A percentile compares a stretch with the other conserved stretches of the same genome.
phyloP scores from a whole-genome alignment of 148 eudicot genomes.

The Rhododendron henanense region DNA sequence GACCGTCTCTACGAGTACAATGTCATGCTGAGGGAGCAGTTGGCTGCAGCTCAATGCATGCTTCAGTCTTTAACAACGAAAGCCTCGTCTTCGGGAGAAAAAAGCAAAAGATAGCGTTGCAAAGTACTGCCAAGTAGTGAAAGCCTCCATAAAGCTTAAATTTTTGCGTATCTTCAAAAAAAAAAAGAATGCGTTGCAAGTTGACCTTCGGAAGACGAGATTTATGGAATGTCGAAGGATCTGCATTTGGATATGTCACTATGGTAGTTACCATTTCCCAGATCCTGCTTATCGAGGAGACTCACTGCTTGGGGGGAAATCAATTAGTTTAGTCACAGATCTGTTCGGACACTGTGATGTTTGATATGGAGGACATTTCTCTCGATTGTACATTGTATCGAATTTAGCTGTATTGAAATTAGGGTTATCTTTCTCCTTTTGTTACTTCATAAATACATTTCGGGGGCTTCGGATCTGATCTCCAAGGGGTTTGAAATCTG shows the following conservation, averaged over 20 bases:
- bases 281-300: background rate
- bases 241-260: background rate
- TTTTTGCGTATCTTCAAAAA: background rate
- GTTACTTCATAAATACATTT: background rate
- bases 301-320: background rate
- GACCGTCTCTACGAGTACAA: constrained; percentile 60
- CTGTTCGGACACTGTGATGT: background rate
- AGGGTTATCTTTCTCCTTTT: background rate
- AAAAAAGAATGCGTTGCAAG: background rate
- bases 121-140: background rate
- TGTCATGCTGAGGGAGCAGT: constrained; percentile 53
- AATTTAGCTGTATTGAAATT: background rate
- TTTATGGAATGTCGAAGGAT: background rate
- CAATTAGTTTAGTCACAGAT: background rate
- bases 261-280: background rate
- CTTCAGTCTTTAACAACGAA: constrained; percentile 36
- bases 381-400: background rate
- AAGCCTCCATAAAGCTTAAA: constrained; percentile 1
- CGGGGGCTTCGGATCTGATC: background rate
- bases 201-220: background rate
- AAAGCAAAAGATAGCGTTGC: constrained; percentile 10
- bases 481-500: background rate
- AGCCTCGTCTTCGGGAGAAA: constrained; percentile 11
- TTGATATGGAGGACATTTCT: background rate
- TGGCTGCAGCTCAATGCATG: constrained; percentile 47